A percentile compares a stretch with the other conserved stretches of the same genome.
phyloP scores from a whole-genome alignment of 176 grass and related monocot genomes.

The Cocos nucifera region DNA sequence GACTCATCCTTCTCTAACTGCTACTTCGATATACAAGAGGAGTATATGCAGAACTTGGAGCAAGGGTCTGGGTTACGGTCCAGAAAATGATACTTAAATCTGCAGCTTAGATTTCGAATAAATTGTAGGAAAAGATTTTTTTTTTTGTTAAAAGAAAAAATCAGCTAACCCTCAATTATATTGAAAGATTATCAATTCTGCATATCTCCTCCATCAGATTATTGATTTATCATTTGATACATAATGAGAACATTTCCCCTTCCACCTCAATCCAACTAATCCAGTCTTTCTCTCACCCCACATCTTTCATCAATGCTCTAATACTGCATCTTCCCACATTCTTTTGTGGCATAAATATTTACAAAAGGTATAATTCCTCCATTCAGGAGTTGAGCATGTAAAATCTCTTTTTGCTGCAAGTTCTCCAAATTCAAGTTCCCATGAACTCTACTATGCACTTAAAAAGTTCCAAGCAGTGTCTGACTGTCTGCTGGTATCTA shows the following conservation, averaged over 20 bases:
- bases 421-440: constrained; percentile 55
- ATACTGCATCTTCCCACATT: constrained; percentile 48
- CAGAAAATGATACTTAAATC: no score
- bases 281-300: constrained; percentile 65
- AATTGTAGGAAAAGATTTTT: no score
- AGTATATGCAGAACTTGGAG: no score
- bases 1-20: no score
- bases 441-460: constrained; percentile 56
- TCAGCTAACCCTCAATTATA: constrained; percentile 41
- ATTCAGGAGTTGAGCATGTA: constrained; percentile 42
- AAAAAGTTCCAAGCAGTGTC: constrained; percentile 64
- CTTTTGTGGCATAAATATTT: constrained; percentile 65
- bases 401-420: constrained; percentile 40
- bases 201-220: constrained; percentile 45
- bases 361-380: constrained; percentile 66
- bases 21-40: no score
- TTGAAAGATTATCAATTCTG: constrained; percentile 45
- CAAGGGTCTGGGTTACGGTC: no score
- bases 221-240: constrained; percentile 51
- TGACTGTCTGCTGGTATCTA: constrained; percentile 36
- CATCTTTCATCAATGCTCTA: constrained; percentile 51
- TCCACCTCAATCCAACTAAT: constrained; percentile 68
- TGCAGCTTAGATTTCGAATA: no score
- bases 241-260: constrained; percentile 42
- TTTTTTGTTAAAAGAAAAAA: not conserved